A percentile compares a stretch with the other conserved stretches of the same genome.
These are phyloP conservation scores for Phytophthora lateralis DNA, from an alignment of 352 stramenopile species.

Conservation along the genomic window DNA sequence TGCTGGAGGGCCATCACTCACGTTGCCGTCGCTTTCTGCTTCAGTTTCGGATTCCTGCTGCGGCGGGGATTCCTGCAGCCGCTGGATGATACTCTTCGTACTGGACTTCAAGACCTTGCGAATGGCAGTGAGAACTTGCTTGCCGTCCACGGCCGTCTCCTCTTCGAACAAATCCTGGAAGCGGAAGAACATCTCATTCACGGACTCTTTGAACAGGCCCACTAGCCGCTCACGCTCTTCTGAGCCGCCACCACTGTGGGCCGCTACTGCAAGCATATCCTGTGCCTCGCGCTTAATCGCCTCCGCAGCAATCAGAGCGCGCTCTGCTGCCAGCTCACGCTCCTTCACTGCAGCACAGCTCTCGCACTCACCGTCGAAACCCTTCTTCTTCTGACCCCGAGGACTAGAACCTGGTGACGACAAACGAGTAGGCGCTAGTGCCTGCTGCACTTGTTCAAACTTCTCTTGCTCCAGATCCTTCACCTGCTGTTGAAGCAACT, in stretches of 20 bases:
- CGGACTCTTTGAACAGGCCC: constrained; percentile 70
- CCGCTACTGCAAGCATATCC: constrained; percentile 43
- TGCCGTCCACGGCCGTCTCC: constrained; percentile 57
- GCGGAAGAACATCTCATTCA: constrained; percentile 86
- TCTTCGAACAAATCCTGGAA: constrained; percentile 86
- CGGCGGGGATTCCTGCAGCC: constrained; percentile 43
- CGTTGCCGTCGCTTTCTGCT: constrained; percentile 37
- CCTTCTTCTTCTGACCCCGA: constrained; percentile 12
- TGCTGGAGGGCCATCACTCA: constrained; percentile 45
- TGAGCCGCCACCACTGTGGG: constrained; percentile 16
- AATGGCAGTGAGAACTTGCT: constrained; percentile 75
- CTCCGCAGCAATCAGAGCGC: constrained; percentile 52
- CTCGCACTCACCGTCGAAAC: constrained; percentile 29
- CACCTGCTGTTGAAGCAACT: constrained; percentile 56
- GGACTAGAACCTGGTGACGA: constrained; percentile 30
- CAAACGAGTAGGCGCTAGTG: constrained; percentile 37
- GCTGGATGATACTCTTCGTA: constrained; percentile 71
- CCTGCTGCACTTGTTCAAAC: constrained; percentile 52
- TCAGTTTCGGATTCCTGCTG: constrained; percentile 20
- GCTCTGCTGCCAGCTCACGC: constrained; percentile 53
- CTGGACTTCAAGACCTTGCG: constrained; percentile 82
- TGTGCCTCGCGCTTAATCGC: constrained; percentile 66
- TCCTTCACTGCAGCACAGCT: constrained; percentile 28
- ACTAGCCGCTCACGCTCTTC: constrained; percentile 48
- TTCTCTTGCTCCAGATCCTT: constrained; percentile 60